Percentiles rank a stretch among this genome's conserved stretches.
Conservation (phyloP, 2,329 filamentous ascomycete genomes). For the Mycosphaerelloides madeirae region DNA sequence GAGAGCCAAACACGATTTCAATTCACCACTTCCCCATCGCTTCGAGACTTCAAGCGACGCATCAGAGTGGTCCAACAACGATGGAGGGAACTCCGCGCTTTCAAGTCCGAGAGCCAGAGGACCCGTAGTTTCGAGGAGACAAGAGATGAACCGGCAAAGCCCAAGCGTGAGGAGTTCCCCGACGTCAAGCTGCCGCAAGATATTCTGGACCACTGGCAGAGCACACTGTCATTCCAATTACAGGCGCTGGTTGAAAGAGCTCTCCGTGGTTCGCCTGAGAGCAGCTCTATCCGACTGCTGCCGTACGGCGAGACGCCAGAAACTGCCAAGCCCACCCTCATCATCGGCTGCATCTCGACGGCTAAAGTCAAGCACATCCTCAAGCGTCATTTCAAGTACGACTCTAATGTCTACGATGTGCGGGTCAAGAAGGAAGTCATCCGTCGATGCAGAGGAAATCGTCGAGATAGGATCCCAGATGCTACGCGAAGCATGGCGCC, state of each 20-base stretch:
- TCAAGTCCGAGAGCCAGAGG: constrained; percentile 11
- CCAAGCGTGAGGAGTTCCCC: constrained; percentile 26
- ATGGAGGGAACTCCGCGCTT: constrained; percentile 28
- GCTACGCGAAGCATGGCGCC: constrained; percentile 27
- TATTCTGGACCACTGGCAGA: constrained; percentile 67
- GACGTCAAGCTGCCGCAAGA: constrained; percentile 54
- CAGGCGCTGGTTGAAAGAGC: constrained; percentile 66
- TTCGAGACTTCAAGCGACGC: constrained; percentile 33
- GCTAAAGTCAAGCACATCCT: constrained; percentile 67
- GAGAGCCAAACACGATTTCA: constrained; percentile 6
- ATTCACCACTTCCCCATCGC: constrained; percentile 19
- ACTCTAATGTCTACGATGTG: constrained; percentile 59
- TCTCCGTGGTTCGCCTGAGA: constrained; percentile 68
- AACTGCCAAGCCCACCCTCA: constrained; percentile 65
- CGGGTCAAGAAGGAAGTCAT: constrained; percentile 60
- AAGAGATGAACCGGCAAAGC: constrained; percentile 7
- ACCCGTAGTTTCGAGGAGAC: constrained; percentile 1
- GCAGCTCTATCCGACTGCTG: constrained; percentile 71
- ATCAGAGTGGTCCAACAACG: constrained; percentile 31
- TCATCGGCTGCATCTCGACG: constrained; percentile 73
- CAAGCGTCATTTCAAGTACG: constrained; percentile 66
- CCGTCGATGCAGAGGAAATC: constrained; percentile 15
- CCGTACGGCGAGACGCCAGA: constrained; percentile 65
- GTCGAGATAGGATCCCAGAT: constrained; percentile 34
- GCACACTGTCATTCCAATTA: constrained; percentile 65